Base-by-base conservation (phyloP, 306 rosid genomes). In the Prunus davidiana region DNA sequence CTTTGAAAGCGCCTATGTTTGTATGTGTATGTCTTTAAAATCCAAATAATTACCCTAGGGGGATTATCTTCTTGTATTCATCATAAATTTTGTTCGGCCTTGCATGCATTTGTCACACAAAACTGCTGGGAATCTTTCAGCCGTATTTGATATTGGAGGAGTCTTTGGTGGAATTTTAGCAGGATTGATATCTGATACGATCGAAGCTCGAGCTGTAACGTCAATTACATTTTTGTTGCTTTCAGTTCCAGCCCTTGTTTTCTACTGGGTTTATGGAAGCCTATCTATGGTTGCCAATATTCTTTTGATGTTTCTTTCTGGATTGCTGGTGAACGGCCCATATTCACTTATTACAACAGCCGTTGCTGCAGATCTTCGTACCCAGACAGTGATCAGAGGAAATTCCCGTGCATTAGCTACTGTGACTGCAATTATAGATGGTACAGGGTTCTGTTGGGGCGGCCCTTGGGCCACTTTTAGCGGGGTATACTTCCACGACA, bases 401-500 rank as follows among this genome's bases (percentile, higher is more conserved):
- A 85, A 74, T 76, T 81, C 98, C 38, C 84, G 93, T 0, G 97
- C 97, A 8, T 76, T 93, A 70, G 98, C 98, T 16, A 93, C 98
- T 5, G 97, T 93, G 34, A 91, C 92, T 19, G 97, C 98, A 24
- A 93, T 93, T 67, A 93, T 93, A 69, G 98, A 93, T 77, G 98
- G 98, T 25, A 93, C 98, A 30, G 98, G 98, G 25, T 51, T 93
- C 95, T 14, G 87, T 87, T 74, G 96, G 97, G 70, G 95, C 93
- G 69, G 96, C 98, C 25, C 80, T 93, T 30, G 97, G 98, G n/a
- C 98, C 98, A 25, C 90, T 93, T 76, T 74, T 93, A 83, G 98
- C 97, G 1, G 98, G 97, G 16, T 93, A 88, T 81, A 72, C 88
- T 61, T 89, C 96, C 24, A 82, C 82, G 0, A 64, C 86, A 76